These are phyloP conservation scores for Lepraria neglecta DNA, from an alignment of 495 filamentous ascomycete species.

Conservation along the genomic window DNA sequence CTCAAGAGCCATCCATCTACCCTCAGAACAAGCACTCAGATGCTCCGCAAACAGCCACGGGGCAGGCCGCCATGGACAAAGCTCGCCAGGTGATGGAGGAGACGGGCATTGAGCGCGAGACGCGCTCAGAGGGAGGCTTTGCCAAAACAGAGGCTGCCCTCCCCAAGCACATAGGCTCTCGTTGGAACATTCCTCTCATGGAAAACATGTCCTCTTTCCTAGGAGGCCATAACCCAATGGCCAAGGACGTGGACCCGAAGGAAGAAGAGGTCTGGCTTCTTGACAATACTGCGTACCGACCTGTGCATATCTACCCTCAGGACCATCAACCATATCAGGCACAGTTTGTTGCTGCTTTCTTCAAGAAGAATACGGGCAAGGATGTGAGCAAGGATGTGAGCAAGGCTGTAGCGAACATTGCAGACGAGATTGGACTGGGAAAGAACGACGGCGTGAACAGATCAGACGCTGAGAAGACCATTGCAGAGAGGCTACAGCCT, in stretches of 20 bases:
- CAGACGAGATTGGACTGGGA: slow-evolving; percentile 62
- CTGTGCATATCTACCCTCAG: slow-evolving; percentile 25
- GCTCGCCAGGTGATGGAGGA: slow-evolving; percentile 26
- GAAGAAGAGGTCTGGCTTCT: slow-evolving; percentile 77
- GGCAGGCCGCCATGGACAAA: slow-evolving; percentile 22
- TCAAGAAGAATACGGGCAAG: slow-evolving; percentile 60
- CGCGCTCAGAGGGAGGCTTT: slow-evolving; percentile 24
- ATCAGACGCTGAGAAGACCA: slow-evolving; percentile 53
- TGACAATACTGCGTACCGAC: slow-evolving; percentile 79
- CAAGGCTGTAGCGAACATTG: slow-evolving; percentile 61
- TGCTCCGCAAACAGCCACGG: slow-evolving; percentile 3
- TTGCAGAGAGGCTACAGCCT: slow-evolving; percentile 64
- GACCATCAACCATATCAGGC: slow-evolving; percentile 55
- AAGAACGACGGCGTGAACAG: slow-evolving; percentile 46
- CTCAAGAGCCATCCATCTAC: neutral
- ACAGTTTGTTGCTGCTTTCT: slow-evolving; percentile 75
- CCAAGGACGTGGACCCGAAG: slow-evolving; percentile 38
- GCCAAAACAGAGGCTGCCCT: slow-evolving; percentile 18
- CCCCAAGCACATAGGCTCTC: slow-evolving; percentile 17
- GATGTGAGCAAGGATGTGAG: slow-evolving; percentile 57
- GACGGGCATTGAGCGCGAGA: slow-evolving; percentile 22
- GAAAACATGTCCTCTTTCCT: slow-evolving; percentile 29
- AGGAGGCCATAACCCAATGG: slow-evolving; percentile 36
- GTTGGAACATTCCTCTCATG: slow-evolving; percentile 22
- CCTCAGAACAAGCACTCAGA: neutral